Base-by-base conservation (phyloP, 176 grass and related monocot species). In the Panicum miliaceum region DNA sequence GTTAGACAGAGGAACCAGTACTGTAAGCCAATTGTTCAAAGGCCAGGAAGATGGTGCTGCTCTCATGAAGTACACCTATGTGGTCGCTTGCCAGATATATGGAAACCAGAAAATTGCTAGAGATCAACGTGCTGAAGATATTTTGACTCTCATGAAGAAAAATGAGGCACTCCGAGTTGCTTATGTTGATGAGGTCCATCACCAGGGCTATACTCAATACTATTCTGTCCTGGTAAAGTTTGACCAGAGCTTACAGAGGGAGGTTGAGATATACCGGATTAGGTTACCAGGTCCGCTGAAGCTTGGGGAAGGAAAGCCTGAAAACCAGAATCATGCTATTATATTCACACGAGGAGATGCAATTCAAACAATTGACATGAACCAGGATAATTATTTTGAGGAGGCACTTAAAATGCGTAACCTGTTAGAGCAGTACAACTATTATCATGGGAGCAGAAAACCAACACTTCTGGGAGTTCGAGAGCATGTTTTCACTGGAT, bases 361-460 rank as follows among this genome's bases (percentile, higher is more conserved):
- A 36, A 81, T 93, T 53, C 96, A 98, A 78, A 98, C 96, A 8
- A 98, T 98, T 73, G 96, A 98, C 77, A 98, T 98, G 96, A 98
- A 98, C 73, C 96, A 98, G 77, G 93, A 98, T 77, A 95, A 94
- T 71, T 98, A 90, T 73, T 94, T 98, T 83, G 96, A 98, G 68
- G 96, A 98, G 89, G 96, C 96, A 66, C 91, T 98, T 26, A 98
- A 98, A 85, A 98, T 98, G 96, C 93, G 96, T 78, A 98, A 98
- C 75, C 86, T 98, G 38, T 84, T 98, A 68, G 77, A 98, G 83
- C 93, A 98, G 59, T 98, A 98, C 81, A 85, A 80, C 22, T 90
- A 95, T 86, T 77, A 92, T 64, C 68, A 95, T 36, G 93, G 91
- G 43, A 69, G 80, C 46, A 87, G 84, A 64, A 98, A 98, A 85